phyloP scores from a whole-genome alignment of 2,329 filamentous ascomycete species.

The Fusarium camptoceras region DNA sequence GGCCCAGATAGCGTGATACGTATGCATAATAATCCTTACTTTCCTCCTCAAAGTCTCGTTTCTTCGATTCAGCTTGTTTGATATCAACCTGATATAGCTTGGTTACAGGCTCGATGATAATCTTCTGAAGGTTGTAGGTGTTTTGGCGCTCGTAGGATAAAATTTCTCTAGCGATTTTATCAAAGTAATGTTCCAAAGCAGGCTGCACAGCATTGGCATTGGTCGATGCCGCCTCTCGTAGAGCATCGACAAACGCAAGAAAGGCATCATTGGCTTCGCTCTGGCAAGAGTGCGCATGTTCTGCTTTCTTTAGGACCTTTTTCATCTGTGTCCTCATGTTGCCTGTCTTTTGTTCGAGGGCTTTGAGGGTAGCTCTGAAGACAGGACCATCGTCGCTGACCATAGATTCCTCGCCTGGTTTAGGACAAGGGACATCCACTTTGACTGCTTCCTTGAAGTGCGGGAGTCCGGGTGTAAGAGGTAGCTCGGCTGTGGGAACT shows the following conservation, averaged over 20 bases:
- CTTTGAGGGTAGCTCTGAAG: conserved; percentile 96
- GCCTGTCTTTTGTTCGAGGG: conserved; percentile 94
- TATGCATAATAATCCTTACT: conserved; percentile 99
- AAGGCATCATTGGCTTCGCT: conserved; percentile 87
- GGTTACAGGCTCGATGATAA: conserved; percentile 93
- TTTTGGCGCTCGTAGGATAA: conserved; percentile 88
- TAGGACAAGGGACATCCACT: conserved; percentile 87
- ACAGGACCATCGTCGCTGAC: conserved; percentile 92
- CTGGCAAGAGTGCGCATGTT: conserved; percentile 85
- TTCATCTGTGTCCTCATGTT: conserved; percentile 96
- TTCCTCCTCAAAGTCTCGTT: conserved; percentile 97
- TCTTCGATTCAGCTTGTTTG: conserved; percentile 96
- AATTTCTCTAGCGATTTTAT: conserved; percentile 94
- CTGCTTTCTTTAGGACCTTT: conserved; percentile 93
- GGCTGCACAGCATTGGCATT: conserved; percentile 98
- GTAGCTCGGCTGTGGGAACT: conserved; percentile 54
- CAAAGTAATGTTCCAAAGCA: conserved; percentile 96
- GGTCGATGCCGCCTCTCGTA: conserved; percentile 87
- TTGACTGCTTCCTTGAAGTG: conserved; percentile 70
- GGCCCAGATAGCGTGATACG: conserved; percentile 93
- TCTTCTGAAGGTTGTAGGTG: conserved; percentile 83
- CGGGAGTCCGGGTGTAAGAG: conserved; percentile 42
- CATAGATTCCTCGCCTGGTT: conserved; percentile 86
- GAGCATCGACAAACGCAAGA: conserved; percentile 82
- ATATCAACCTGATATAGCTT: conserved; percentile 96